Percentiles rank a stretch among this genome's conserved stretches.
Conservation (phyloP, 2,329 filamentous ascomycete genomes). For the Sporothrix brasiliensis region DNA sequence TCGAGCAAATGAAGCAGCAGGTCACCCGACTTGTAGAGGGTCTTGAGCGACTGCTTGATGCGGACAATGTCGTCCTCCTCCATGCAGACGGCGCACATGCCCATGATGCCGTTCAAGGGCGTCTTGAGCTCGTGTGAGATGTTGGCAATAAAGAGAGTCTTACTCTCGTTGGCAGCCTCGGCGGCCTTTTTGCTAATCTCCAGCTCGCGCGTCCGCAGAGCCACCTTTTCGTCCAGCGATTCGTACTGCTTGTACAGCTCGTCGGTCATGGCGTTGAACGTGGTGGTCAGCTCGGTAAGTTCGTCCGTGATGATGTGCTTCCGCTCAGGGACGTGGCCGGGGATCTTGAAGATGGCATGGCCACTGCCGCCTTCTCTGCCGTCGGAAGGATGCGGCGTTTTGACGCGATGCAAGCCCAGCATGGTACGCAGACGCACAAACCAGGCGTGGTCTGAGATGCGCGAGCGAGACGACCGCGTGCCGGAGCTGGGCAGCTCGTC, state of each 20-base stretch:
- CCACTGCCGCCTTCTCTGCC: conserved; percentile 47
- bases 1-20: conserved; percentile 82
- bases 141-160: conserved; percentile 96
- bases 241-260: conserved; percentile 86
- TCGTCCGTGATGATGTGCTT: conserved; percentile 82
- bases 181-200: conserved; percentile 90
- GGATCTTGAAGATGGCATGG: conserved; percentile 75
- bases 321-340: conserved; percentile 74
- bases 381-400: conserved; percentile 41
- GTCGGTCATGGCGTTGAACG: conserved; percentile 93
- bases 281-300: conserved; percentile 76
- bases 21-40: conserved; percentile 87
- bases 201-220: conserved; percentile 78
- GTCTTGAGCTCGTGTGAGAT: conserved; percentile 89
- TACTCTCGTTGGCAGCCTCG: conserved; percentile 94
- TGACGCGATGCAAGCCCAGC: conserved; percentile 29
- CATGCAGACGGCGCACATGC: conserved; percentile 93
- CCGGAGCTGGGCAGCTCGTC: conserved; percentile 51
- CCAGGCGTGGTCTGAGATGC: conserved; percentile 50
- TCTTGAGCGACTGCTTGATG: conserved; percentile 81
- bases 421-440: conserved; percentile 45
- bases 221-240: conserved; percentile 80
- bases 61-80: conserved; percentile 78
- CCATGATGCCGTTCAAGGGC: conserved; percentile 91
- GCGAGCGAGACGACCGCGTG: conserved; percentile 48